These are phyloP conservation scores for Moesziomyces globuligerus DNA, from an alignment of 1,284 basidiomycete species.

Conservation along the genomic window DNA sequence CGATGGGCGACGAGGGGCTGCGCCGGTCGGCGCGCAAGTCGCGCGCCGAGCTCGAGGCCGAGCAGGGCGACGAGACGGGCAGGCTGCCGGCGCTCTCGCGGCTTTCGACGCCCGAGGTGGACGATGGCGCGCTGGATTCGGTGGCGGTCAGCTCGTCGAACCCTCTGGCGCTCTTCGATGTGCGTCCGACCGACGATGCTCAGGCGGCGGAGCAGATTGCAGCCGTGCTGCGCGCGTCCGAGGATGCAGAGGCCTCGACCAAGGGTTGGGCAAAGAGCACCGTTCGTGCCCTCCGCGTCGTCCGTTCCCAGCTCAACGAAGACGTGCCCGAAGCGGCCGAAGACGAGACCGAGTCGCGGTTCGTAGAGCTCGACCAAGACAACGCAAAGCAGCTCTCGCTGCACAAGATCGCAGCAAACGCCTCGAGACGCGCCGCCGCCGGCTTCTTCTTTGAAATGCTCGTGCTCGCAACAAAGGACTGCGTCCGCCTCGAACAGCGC, in stretches of 20 bases:
- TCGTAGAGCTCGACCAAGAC: constrained; percentile 33
- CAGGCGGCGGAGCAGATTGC: constrained; percentile 68
- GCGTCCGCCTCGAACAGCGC: constrained; percentile 80
- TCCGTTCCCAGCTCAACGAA: constrained; percentile 77
- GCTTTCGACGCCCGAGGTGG: constrained; percentile 71
- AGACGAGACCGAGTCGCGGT: constrained; percentile 37
- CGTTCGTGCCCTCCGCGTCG: constrained; percentile 83
- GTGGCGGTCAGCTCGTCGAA: constrained; percentile 77
- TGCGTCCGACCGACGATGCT: constrained; percentile 68
- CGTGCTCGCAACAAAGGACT: constrained; percentile 90
- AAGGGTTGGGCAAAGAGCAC: constrained; percentile 87
- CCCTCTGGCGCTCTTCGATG: constrained; percentile 84
- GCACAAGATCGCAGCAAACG: constrained; percentile 78
- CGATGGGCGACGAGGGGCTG: constrained; percentile 37
- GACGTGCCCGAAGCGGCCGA: constrained; percentile 50
- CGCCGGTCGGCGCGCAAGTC: constrained; percentile 43
- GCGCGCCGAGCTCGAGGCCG: constrained; percentile 27
- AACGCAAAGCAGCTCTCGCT: constrained; percentile 75
- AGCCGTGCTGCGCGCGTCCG: constrained; percentile 67
- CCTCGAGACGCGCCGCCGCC: constrained; percentile 87
- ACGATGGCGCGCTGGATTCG: constrained; percentile 72
- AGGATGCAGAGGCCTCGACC: constrained; percentile 69
- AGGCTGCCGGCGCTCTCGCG: constrained; percentile 53
- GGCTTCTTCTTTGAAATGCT: constrained; percentile 98
- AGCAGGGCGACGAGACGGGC: constrained; percentile 34